phyloP scores from a whole-genome alignment of 108 stramenopile species.

The Licmophora abbreviata region DNA sequence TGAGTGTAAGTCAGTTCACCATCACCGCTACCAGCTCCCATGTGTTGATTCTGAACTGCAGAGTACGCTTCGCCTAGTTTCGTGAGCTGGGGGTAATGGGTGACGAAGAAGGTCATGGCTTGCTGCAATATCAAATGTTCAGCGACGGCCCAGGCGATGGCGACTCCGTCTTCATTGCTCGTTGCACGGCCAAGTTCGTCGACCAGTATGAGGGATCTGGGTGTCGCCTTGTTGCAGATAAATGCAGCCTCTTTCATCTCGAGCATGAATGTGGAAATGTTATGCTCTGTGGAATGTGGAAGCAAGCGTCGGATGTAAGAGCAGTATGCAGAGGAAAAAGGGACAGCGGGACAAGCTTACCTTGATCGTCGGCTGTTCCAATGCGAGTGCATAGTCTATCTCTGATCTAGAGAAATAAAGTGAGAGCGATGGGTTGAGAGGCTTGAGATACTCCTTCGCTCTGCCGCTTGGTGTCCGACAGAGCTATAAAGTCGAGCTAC shows the following conservation, averaged over 20 bases:
- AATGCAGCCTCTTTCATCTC: constrained; percentile 93
- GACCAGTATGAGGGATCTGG: constrained; percentile 78
- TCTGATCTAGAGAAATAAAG: constrained; percentile 23
- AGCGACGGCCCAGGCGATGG: constrained; percentile 82
- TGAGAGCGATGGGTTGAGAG: background rate
- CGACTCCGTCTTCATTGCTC: constrained; percentile 89
- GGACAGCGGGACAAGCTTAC: background rate
- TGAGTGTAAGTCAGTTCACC: constrained; percentile 63
- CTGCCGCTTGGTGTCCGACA: background rate
- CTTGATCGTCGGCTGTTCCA: constrained; percentile 84
- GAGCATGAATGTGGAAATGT: constrained; percentile 89
- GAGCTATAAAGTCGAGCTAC: background rate
- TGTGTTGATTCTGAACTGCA: constrained; percentile 71
- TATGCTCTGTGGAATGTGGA: constrained; percentile 54
- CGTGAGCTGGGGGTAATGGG: constrained; percentile 77
- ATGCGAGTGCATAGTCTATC: constrained; percentile 81
- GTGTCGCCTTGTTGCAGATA: constrained; percentile 75
- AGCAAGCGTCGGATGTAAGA: background rate
- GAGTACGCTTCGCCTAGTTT: constrained; percentile 63
- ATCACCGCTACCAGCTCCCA: constrained; percentile 25
- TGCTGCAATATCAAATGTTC: constrained; percentile 65
- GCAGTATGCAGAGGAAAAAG: background rate
- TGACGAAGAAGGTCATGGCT: constrained; percentile 84
- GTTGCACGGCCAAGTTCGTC: constrained; percentile 96
- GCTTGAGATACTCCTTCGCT: too few species aligned